Percentiles rank a stretch among this genome's conserved stretches.
These are phyloP conservation scores for Piper longum DNA, from an alignment of 164 flowering plant species.

Conservation along the genomic window DNA sequence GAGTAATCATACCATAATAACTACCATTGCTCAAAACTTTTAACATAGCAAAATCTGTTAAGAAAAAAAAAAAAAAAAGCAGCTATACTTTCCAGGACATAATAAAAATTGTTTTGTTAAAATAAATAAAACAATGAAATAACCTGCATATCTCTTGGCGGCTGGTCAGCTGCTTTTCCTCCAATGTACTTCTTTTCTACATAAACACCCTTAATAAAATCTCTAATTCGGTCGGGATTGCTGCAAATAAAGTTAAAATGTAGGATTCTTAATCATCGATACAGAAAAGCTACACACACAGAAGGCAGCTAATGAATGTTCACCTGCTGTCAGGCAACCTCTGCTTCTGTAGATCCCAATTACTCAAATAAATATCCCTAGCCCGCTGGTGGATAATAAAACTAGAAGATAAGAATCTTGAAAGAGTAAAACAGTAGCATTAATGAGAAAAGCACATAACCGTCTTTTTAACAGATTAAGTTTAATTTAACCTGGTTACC, in stretches of 20 bases:
- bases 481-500: constrained; percentile 69
- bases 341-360: constrained; percentile 68
- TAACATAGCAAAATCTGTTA: too few relatives aligned
- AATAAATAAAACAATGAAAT: constrained; percentile 1
- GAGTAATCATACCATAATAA: too few relatives aligned
- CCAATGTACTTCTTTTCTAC: constrained; percentile 58
- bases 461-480: too few relatives aligned
- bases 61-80: not conserved
- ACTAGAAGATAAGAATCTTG: not conserved
- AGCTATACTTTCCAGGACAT: not conserved
- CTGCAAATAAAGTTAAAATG: constrained; percentile 22
- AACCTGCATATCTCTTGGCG: constrained; percentile 73
- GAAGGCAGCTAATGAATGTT: not conserved
- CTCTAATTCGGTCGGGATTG: constrained; percentile 63
- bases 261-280: not conserved
- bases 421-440: too few relatives aligned
- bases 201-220: constrained; percentile 68
- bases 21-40: too few relatives aligned
- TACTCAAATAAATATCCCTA: constrained; percentile 62
- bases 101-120: not conserved
- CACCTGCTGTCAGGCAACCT: constrained; percentile 80
- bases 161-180: constrained; percentile 47
- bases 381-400: constrained; percentile 55
- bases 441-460: too few relatives aligned
- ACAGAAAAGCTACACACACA: not conserved